Evolutionary conservation across 2,329 filamentous ascomycete genomes (phyloP).

Genomic region (Annulohypoxylon truncatum): DNA sequence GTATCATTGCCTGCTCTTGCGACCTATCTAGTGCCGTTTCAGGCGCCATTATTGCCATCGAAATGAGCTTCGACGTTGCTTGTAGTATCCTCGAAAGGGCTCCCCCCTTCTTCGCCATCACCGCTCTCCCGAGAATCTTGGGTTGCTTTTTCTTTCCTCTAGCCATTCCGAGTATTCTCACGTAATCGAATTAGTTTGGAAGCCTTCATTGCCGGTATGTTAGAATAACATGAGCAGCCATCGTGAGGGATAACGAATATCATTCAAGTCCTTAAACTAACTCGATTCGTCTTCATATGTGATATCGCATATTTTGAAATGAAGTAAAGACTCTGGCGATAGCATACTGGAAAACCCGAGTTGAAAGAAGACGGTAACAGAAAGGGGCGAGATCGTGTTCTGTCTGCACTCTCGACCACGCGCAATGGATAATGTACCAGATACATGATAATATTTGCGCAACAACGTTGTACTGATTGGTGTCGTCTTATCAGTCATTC

Average conservation of each 20-base stretch:
- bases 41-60: background rate
- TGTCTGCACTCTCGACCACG: background rate
- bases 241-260: no score
- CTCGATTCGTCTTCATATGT: background rate
- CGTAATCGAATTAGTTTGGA: no score
- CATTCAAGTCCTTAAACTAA: no score
- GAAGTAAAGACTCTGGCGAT: background rate
- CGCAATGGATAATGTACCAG: background rate
- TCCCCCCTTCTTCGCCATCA: background rate
- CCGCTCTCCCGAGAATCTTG: no score
- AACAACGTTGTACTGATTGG: background rate
- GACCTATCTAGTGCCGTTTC: background rate
- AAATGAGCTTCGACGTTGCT: background rate
- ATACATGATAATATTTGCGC: background rate
- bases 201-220: no score
- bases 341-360: background rate
- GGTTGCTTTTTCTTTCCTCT: no score
- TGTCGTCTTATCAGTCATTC: background rate
- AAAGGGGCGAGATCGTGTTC: background rate
- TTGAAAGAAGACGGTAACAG: background rate
- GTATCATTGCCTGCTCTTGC: background rate
- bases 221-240: no score
- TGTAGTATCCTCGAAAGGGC: background rate
- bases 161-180: background rate
- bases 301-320: background rate